phyloP scores from a whole-genome alignment of 1,284 basidiomycete species.

The Takashimella tepidaria region DNA sequence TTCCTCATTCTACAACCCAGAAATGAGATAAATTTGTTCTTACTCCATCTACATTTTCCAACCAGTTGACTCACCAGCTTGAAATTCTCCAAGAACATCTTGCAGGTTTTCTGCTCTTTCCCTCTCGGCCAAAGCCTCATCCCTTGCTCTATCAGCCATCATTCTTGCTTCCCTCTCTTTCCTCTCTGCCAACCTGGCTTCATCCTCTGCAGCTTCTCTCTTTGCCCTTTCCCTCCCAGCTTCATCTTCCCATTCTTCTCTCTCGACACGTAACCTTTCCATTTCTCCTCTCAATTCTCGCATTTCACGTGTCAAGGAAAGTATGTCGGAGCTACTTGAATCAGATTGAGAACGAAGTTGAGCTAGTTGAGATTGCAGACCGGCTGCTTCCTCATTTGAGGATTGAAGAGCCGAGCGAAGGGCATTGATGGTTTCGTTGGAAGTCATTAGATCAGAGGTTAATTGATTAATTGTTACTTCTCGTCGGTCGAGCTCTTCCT shows the following conservation, averaged over 20 bases:
- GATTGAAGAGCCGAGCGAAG: constrained; percentile 70
- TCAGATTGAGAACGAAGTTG: constrained; percentile 49
- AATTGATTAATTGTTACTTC: constrained; percentile 74
- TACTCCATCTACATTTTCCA: not conserved
- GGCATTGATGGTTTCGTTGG: constrained; percentile 63
- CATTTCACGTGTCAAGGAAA: constrained; percentile 71
- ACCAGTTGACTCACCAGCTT: constrained; percentile 59
- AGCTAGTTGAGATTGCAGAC: constrained; percentile 63
- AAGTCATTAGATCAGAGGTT: constrained; percentile 66
- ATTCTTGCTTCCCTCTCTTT: constrained; percentile 64
- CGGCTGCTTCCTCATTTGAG: constrained; percentile 67
- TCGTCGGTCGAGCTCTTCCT: constrained; percentile 93
- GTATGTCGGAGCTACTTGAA: constrained; percentile 61
- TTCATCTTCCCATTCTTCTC: constrained; percentile 80
- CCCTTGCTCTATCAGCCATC: constrained; percentile 54
- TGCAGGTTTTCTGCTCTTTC: constrained; percentile 80
- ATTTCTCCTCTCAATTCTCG: constrained; percentile 74
- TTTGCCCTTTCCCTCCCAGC: constrained; percentile 68
- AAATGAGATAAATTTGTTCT: not conserved
- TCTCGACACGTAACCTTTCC: constrained; percentile 73
- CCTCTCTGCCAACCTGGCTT: constrained; percentile 58
- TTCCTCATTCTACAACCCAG: too few species aligned
- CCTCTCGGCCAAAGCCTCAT: constrained; percentile 62
- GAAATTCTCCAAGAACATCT: constrained; percentile 90
- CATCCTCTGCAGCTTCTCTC: constrained; percentile 61